These are phyloP conservation scores for Rhodofomes roseus DNA, from an alignment of 1,284 basidiomycete species.

Conservation along the genomic window DNA sequence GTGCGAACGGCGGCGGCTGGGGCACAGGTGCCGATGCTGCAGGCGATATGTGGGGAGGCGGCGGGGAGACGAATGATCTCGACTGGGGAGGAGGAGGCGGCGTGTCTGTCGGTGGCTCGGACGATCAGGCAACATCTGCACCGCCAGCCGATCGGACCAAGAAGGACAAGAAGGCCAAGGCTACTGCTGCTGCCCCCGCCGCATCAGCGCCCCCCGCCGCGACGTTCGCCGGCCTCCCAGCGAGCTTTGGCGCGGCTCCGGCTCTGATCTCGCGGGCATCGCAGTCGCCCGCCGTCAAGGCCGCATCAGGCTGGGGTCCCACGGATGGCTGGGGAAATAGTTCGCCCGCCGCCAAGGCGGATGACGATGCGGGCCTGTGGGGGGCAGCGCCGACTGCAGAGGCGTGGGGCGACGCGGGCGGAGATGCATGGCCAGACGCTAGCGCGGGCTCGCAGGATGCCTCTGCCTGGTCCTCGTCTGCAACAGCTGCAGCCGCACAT, in stretches of 20 bases:
- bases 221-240: constrained; percentile 2
- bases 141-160: background rate
- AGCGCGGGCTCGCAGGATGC: too few species aligned
- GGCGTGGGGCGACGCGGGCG: background rate
- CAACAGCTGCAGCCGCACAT: background rate
- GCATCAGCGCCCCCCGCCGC: background rate
- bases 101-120: background rate
- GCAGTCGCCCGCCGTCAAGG: background rate
- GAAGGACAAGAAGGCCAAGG: constrained; percentile 4
- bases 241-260: constrained; percentile 8
- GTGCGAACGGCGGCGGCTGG: constrained; percentile 14
- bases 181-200: background rate
- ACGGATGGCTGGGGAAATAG: background rate
- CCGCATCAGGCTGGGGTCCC: background rate
- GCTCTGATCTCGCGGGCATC: background rate
- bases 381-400: background rate
- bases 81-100: background rate
- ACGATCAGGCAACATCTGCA: background rate
- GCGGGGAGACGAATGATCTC: background rate
- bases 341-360: background rate
- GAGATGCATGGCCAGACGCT: too few species aligned
- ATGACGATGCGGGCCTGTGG: background rate
- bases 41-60: constrained; percentile 1
- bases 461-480: background rate
- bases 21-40: constrained; percentile 9